Percentiles rank a stretch among this genome's conserved stretches.
Conservation (phyloP, 257 asterid genomes). For the Scutellaria barbata region DNA sequence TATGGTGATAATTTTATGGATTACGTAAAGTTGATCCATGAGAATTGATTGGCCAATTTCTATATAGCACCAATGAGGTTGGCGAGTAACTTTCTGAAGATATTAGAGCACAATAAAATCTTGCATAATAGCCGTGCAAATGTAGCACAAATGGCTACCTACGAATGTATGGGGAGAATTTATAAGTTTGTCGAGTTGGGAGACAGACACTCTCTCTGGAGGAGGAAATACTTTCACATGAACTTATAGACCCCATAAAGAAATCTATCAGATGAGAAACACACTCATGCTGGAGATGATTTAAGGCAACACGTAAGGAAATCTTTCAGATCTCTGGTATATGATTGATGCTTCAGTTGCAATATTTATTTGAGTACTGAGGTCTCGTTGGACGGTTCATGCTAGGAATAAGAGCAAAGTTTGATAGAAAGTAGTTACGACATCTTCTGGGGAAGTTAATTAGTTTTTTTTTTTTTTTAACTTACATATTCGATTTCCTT, state of each 20-base stretch:
- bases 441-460: background rate
- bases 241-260: background rate
- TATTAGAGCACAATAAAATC: background rate
- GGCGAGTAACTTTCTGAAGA: conserved; percentile 22
- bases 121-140: conserved; percentile 5
- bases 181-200: background rate
- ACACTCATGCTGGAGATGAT: no score
- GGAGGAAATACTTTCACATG: background rate
- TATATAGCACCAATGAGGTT: conserved; percentile 7
- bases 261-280: background rate
- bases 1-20: conserved; percentile 26
- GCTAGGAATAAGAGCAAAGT: background rate
- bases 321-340: background rate
- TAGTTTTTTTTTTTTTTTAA: no score
- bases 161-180: background rate
- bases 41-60: conserved; percentile 24
- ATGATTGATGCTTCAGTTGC: background rate
- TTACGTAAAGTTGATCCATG: background rate
- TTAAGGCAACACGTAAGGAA: background rate
- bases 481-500: no score
- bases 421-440: background rate
- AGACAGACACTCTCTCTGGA: background rate
- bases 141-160: conserved; percentile 12
- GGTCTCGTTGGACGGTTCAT: background rate
- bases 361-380: background rate